phyloP scores from a whole-genome alignment of 441 rosid genomes.

The Corymbia calophylla region DNA sequence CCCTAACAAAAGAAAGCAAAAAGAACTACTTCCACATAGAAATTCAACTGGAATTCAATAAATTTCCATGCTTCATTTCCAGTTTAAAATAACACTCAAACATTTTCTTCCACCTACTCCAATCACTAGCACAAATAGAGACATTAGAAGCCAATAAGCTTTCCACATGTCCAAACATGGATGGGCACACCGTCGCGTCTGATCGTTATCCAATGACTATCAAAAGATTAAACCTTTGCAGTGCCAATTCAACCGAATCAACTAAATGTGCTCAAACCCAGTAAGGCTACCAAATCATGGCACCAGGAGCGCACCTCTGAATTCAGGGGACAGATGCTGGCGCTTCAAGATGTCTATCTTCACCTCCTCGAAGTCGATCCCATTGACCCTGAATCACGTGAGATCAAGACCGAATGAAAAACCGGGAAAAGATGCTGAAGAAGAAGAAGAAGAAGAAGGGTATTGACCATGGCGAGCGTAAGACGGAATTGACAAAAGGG shows the following conservation, averaged over 20 bases:
- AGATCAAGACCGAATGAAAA: background rate
- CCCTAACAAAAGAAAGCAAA: background rate
- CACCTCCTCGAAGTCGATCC: conserved; percentile 71
- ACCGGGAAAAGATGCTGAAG: background rate
- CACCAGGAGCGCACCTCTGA: conserved; percentile 29
- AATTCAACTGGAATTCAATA: background rate
- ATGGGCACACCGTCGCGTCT: background rate
- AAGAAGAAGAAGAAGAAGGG: background rate
- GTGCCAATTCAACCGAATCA: background rate
- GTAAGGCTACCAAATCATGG: background rate
- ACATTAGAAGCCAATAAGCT: background rate
- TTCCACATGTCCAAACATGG: background rate
- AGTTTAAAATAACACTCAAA: background rate
- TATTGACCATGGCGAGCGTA: background rate
- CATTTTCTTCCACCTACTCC: background rate
- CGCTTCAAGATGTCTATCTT: conserved; percentile 41
- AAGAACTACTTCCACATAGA: background rate
- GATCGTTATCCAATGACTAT: background rate
- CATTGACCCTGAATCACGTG: conserved; percentile 38
- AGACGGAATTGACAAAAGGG: background rate
- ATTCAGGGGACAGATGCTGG: conserved; percentile 55
- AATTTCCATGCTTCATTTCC: background rate
- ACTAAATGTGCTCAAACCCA: background rate
- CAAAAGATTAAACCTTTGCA: background rate
- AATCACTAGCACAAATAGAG: background rate